Conservation (phyloP, 2,329 filamentous ascomycete genomes). For the Colletotrichum eleusines region DNA sequence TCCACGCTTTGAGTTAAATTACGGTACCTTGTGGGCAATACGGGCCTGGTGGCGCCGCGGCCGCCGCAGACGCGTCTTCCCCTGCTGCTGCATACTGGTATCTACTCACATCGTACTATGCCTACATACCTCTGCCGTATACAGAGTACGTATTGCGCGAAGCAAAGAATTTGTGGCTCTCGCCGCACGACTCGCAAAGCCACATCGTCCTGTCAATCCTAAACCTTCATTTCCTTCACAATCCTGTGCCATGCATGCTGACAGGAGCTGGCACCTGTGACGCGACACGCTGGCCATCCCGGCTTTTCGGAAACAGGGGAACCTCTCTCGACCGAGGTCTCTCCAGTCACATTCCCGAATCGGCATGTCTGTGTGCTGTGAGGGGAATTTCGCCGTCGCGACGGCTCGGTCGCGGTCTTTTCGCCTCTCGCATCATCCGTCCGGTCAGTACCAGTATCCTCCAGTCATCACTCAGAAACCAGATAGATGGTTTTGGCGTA, state of each 20-base stretch:
- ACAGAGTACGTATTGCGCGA: slow-evolving; percentile 4
- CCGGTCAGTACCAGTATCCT: background rate
- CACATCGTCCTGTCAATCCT: slow-evolving; percentile 35
- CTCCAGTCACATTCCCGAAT: background rate
- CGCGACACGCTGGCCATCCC: slow-evolving; percentile 27
- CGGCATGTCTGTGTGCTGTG: background rate
- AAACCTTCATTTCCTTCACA: slow-evolving; percentile 39
- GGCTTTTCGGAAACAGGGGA: slow-evolving; percentile 15
- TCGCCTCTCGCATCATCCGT: slow-evolving; percentile 8
- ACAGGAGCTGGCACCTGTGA: slow-evolving; percentile 14
- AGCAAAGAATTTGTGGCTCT: slow-evolving; percentile 37
- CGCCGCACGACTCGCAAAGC: slow-evolving; percentile 35
- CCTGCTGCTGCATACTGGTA: slow-evolving; percentile 3
- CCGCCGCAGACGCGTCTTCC: slow-evolving; percentile 35
- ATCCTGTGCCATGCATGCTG: slow-evolving; percentile 31
- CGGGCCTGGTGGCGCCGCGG: slow-evolving; percentile 26
- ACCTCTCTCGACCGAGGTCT: background rate
- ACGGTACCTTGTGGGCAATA: slow-evolving; percentile 17
- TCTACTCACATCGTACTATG: no score
- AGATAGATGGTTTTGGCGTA: slow-evolving; percentile 9
- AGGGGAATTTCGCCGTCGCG: background rate
- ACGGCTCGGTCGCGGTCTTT: background rate
- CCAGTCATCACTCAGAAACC: background rate
- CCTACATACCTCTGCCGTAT: no score
- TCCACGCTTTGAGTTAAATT: slow-evolving; percentile 35